Evolutionary conservation across 129 eudicot species (phyloP).

Genomic region (Chrysanthemum makinoi): DNA sequence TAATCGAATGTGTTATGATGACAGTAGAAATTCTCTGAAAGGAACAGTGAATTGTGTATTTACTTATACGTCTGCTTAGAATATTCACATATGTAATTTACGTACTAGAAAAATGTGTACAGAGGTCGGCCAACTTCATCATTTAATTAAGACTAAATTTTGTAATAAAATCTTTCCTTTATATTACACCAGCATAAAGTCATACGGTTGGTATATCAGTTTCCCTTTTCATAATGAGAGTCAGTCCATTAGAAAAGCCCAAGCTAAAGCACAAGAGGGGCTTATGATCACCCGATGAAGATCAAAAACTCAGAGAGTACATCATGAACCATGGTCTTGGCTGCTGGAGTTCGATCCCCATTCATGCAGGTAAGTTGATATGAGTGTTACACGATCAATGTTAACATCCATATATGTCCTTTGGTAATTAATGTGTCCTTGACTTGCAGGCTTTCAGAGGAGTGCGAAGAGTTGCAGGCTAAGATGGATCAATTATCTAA

Average conservation of each 20-base stretch:
- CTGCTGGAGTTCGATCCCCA: too few species aligned
- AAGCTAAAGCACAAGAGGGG: slow-evolving; percentile 69
- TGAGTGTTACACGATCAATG: too few species aligned
- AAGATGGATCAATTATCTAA: too few species aligned
- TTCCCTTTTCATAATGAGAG: slow-evolving; percentile 35
- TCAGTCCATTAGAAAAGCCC: slow-evolving; percentile 40
- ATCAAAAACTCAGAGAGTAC: too few species aligned
- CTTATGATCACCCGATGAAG: slow-evolving; percentile 84
- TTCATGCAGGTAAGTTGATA: too few species aligned
- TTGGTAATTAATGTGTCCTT: too few species aligned
- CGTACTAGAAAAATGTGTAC: not conserved
- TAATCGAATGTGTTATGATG: not conserved
- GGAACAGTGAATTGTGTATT: not conserved
- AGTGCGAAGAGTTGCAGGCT: too few species aligned
- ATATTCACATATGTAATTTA: not conserved
- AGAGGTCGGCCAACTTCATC: slow-evolving; percentile 13
- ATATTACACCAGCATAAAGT: not conserved
- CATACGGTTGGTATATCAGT: not conserved
- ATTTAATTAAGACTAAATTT: slow-evolving; percentile 10
- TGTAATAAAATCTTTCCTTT: slow-evolving; percentile 11
- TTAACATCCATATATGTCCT: too few species aligned
- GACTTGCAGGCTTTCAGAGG: too few species aligned
- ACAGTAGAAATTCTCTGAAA: not conserved
- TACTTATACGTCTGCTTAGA: too few species aligned
- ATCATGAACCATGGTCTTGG: too few species aligned